Percentiles rank a stretch among this genome's conserved stretches.
Conservation (phyloP, 805 yeast species). For the Candida qinlingensis region DNA sequence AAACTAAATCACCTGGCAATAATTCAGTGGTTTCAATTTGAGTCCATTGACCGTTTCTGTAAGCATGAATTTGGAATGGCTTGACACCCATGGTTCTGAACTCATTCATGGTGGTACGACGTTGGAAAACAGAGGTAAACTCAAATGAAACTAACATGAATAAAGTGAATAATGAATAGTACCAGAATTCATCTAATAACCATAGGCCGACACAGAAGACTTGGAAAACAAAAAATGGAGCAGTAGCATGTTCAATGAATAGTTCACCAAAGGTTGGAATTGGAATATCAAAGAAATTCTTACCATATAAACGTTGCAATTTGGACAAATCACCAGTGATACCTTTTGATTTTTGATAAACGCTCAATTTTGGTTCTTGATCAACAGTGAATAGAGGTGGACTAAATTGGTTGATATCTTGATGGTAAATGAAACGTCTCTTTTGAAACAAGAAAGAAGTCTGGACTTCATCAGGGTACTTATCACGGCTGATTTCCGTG, state of each 20-base stretch:
- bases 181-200: slow-evolving; percentile 97
- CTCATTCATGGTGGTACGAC: slow-evolving; percentile 90
- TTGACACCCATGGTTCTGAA: slow-evolving; percentile 96
- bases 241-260: slow-evolving; percentile 96
- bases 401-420: slow-evolving; percentile 47
- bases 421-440: slow-evolving; percentile 76
- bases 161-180: slow-evolving; percentile 83
- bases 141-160: slow-evolving; percentile 93
- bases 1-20: slow-evolving; percentile 88
- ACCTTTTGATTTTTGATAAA: slow-evolving; percentile 54
- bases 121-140: slow-evolving; percentile 90
- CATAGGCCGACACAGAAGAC: slow-evolving; percentile 92
- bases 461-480: slow-evolving; percentile 55
- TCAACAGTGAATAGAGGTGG: slow-evolving; percentile 76
- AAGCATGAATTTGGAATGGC: slow-evolving; percentile 75
- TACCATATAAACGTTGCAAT: slow-evolving; percentile 62
- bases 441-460: slow-evolving; percentile 82
- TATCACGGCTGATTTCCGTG: slow-evolving; percentile 50
- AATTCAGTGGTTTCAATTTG: slow-evolving; percentile 66
- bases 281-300: slow-evolving; percentile 89
- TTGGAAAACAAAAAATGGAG: slow-evolving; percentile 96
- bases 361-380: slow-evolving; percentile 48
- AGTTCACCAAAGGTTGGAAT: slow-evolving; percentile 86
- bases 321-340: slow-evolving; percentile 46
- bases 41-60: slow-evolving; percentile 66